A percentile compares a stretch with the other conserved stretches of the same genome.
These are phyloP conservation scores for Condylostoma magnum DNA, from an alignment of 169 alveolate species.

Conservation along the genomic window DNA sequence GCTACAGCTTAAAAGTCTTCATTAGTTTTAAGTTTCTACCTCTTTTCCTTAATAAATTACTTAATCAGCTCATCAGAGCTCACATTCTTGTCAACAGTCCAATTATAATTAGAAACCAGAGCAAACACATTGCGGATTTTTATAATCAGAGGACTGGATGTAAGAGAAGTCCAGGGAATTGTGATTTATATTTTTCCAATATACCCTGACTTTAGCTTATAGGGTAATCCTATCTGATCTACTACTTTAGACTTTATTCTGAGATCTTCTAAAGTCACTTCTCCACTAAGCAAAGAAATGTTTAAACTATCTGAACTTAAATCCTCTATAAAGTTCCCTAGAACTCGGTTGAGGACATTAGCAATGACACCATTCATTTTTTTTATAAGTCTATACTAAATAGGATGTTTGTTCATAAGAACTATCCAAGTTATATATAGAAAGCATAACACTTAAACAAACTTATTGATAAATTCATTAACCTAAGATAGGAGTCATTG, in stretches of 20 bases:
- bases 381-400: too few species aligned
- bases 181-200: slow-evolving; percentile 43
- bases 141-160: slow-evolving; percentile 38
- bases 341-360: slow-evolving; percentile 28
- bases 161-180: slow-evolving; percentile 38
- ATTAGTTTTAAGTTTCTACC: slow-evolving; percentile 26
- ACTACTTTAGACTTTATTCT: slow-evolving; percentile 30
- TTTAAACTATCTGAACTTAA: slow-evolving; percentile 45
- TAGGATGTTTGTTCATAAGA: too few species aligned
- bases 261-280: slow-evolving; percentile 36
- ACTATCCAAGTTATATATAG: too few species aligned
- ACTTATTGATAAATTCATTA: too few species aligned
- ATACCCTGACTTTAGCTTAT: slow-evolving; percentile 38
- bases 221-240: slow-evolving; percentile 54
- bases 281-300: slow-evolving; percentile 38
- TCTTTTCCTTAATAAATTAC: slow-evolving; percentile 1
- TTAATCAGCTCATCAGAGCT: slow-evolving; percentile 25
- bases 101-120: slow-evolving; percentile 23
- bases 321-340: slow-evolving; percentile 53
- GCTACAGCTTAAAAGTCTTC: slow-evolving; percentile 27
- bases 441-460: too few species aligned
- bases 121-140: slow-evolving; percentile 33
- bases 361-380: slow-evolving; percentile 34
- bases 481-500: too few species aligned
- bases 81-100: slow-evolving; percentile 37